Conservation (phyloP, 2,329 filamentous ascomycete genomes). For the Arthrobotrys sphaeroides region DNA sequence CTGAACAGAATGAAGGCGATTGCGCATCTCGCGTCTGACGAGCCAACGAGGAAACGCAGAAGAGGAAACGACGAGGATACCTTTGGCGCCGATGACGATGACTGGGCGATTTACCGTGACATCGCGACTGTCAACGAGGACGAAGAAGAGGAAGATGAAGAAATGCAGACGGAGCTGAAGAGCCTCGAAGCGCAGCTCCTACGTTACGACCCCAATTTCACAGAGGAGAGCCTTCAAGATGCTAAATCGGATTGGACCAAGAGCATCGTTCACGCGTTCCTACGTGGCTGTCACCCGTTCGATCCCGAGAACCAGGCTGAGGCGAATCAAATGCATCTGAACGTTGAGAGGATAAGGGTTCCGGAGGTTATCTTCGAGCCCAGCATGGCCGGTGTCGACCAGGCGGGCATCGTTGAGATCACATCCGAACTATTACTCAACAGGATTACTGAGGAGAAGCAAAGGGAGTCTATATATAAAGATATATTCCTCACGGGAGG, state of each 20-base stretch:
- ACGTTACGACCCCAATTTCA: conserved; percentile 85
- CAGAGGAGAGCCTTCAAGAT: conserved; percentile 88
- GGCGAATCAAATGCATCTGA: conserved; percentile 88
- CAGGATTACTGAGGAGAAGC: conserved; percentile 69
- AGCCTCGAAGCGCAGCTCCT: conserved; percentile 84
- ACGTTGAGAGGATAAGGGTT: conserved; percentile 93
- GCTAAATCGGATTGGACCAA: conserved; percentile 96
- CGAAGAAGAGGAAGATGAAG: conserved; percentile 85
- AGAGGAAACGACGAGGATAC: conserved; percentile 82
- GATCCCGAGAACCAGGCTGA: conserved; percentile 81
- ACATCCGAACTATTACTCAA: conserved; percentile 88
- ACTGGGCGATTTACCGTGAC: conserved; percentile 96
- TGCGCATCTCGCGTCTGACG: conserved; percentile 92
- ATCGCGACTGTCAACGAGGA: conserved; percentile 84
- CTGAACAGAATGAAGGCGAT: conserved; percentile 99
- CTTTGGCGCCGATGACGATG: conserved; percentile 95
- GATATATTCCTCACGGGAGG: conserved; percentile 95
- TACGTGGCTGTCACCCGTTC: conserved; percentile 86
- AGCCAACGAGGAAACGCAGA: conserved; percentile 76
- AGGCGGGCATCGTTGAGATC: conserved; percentile 92
- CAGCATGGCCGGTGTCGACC: conserved; percentile 88
- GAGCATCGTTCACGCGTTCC: conserved; percentile 86
- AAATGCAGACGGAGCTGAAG: conserved; percentile 77
- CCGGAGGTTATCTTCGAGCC: conserved; percentile 94
- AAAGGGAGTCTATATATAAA: conserved; percentile 67